These are phyloP conservation scores for Dothiorella sarmentorum DNA, from an alignment of 2,329 filamentous ascomycete genomes.

Conservation along the genomic window DNA sequence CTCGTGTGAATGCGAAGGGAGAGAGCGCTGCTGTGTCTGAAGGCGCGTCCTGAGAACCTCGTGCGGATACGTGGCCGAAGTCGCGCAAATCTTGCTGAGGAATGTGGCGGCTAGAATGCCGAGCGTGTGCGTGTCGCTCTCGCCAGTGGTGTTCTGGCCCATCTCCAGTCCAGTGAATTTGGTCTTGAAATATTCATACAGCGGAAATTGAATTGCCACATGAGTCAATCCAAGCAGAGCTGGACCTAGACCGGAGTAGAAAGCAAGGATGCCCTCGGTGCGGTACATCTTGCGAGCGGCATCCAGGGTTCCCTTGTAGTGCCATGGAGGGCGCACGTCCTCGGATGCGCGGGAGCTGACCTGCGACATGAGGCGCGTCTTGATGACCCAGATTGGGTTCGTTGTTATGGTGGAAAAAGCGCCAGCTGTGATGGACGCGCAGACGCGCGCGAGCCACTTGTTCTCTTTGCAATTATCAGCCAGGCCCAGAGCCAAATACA, in stretches of 20 bases:
- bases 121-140: slow-evolving; percentile 67
- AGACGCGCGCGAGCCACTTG: slow-evolving; percentile 74
- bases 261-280: slow-evolving; percentile 81
- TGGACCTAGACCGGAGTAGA: slow-evolving; percentile 92
- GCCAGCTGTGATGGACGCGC: slow-evolving; percentile 86
- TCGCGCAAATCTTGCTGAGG: slow-evolving; percentile 89
- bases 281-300: slow-evolving; percentile 95
- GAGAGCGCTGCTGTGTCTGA: slow-evolving; percentile 82
- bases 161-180: slow-evolving; percentile 87
- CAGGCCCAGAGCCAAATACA: slow-evolving; percentile 40
- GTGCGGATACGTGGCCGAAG: slow-evolving; percentile 93
- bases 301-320: slow-evolving; percentile 85
- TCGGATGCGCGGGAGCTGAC: slow-evolving; percentile 57
- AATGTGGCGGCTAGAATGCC: slow-evolving; percentile 87
- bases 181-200: slow-evolving; percentile 91
- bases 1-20: slow-evolving; percentile 44
- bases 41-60: slow-evolving; percentile 91
- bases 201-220: slow-evolving; percentile 94
- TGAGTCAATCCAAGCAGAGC: slow-evolving; percentile 89
- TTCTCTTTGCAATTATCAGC: slow-evolving; percentile 54
- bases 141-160: slow-evolving; percentile 61
- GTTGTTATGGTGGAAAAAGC: slow-evolving; percentile 90
- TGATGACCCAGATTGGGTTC: slow-evolving; percentile 99
- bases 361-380: slow-evolving; percentile 96
- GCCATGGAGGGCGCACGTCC: slow-evolving; percentile 69